Conservation (phyloP, 805 yeast genomes). For the Ogataea wickerhamii region DNA sequence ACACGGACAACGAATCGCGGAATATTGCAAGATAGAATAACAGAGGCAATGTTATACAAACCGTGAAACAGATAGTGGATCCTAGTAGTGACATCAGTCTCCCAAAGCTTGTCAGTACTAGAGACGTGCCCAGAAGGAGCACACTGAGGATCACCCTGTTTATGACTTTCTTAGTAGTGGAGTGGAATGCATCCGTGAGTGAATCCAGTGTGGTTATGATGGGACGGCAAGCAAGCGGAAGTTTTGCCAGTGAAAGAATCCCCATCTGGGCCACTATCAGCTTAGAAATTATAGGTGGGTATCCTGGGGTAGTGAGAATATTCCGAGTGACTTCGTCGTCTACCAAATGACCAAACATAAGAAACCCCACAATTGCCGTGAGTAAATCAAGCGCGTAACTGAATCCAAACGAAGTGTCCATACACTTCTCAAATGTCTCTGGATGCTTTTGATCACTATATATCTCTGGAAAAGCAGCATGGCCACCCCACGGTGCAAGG, state of each 20-base stretch:
- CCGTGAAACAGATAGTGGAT: slow-evolving; percentile 70
- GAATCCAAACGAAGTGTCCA: slow-evolving; percentile 55
- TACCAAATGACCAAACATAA: slow-evolving; percentile 51
- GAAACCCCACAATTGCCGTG: slow-evolving; percentile 63
- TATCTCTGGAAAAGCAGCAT: slow-evolving; percentile 73
- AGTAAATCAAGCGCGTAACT: slow-evolving; percentile 57
- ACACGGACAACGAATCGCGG: slow-evolving; percentile 36
- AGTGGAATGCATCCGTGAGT: slow-evolving; percentile 4
- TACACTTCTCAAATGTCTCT: slow-evolving; percentile 47
- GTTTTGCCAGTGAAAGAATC: slow-evolving; percentile 77
- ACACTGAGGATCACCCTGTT: slow-evolving; percentile 50
- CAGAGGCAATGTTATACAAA: slow-evolving; percentile 77
- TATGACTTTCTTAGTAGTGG: slow-evolving; percentile 8
- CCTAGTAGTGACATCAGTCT: slow-evolving; percentile 79
- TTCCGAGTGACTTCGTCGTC: slow-evolving; percentile 52
- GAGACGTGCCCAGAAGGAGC: slow-evolving; percentile 54
- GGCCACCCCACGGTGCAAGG: slow-evolving; percentile 85
- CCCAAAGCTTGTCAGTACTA: slow-evolving; percentile 75
- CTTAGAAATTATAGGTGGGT: slow-evolving; percentile 45
- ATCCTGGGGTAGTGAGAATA: slow-evolving; percentile 41
- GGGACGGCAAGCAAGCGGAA: slow-evolving; percentile 82
- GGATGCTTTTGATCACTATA: slow-evolving; percentile 72
- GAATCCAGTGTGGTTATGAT: slow-evolving; percentile 66
- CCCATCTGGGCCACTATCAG: slow-evolving; percentile 67
- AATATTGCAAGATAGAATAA: slow-evolving; percentile 64